Percentiles rank a stretch among this genome's conserved stretches.
phyloP scores from a whole-genome alignment of 805 yeast genomes.

The Saccharomycopsis javanensis region DNA sequence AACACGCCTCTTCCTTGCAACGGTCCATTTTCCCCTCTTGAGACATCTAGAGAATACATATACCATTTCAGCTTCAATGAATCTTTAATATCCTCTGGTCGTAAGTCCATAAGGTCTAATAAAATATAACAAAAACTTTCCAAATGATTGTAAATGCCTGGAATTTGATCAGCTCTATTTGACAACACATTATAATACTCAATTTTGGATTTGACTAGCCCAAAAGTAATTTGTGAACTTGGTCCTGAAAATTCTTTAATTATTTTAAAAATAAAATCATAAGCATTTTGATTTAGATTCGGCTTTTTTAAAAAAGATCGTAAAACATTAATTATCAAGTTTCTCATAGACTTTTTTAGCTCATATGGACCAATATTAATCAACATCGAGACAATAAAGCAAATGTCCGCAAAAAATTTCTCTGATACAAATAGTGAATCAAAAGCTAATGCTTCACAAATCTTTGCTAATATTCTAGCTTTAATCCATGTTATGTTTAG shows the following conservation, averaged over 20 bases:
- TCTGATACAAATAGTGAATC: conserved; percentile 42
- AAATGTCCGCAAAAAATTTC: conserved; percentile 42
- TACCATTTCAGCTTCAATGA: conserved; percentile 61
- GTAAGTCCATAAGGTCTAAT: conserved; percentile 41
- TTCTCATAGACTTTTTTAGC: conserved; percentile 38
- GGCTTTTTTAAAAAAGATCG: conserved; percentile 40
- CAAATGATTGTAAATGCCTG: conserved; percentile 30
- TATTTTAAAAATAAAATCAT: conserved; percentile 3
- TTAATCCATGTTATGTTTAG: conserved; percentile 42
- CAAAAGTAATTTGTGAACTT: conserved; percentile 13
- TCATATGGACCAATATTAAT: conserved; percentile 21
- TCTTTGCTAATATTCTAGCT: conserved; percentile 41
- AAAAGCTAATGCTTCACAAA: conserved; percentile 41
- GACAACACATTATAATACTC: conserved; percentile 11
- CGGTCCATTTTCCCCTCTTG: conserved; percentile 45
- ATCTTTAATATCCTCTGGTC: conserved; percentile 18
- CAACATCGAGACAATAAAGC: conserved; percentile 40
- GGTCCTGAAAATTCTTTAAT: conserved; percentile 17
- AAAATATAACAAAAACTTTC: conserved; percentile 52
- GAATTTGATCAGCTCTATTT: conserved; percentile 11
- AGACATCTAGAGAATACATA: conserved; percentile 51
- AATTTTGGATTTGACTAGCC: conserved; percentile 7
- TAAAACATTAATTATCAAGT: conserved; percentile 38
- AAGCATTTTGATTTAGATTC: conserved; percentile 2
- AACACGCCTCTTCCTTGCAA: conserved; percentile 60